These are phyloP conservation scores for Cyathus olla DNA, from an alignment of 1,284 basidiomycete species.

Conservation along the genomic window DNA sequence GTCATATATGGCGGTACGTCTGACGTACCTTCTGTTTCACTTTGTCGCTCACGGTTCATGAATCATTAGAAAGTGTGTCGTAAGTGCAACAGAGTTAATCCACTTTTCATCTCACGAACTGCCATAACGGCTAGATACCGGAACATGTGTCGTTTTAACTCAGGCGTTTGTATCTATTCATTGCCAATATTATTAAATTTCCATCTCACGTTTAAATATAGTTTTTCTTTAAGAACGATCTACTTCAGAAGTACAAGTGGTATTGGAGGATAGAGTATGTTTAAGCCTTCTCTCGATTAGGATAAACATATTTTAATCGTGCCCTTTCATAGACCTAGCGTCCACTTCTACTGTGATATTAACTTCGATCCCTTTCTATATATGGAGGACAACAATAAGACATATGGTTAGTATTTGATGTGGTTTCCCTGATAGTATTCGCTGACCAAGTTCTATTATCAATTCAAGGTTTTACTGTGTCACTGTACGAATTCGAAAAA, in stretches of 20 bases:
- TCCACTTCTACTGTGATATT: constrained; percentile 82
- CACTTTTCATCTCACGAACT: background rate
- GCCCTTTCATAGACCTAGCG: constrained; percentile 60
- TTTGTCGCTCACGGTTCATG: background rate
- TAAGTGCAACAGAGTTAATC: constrained; percentile 22
- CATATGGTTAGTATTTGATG: constrained; percentile 60
- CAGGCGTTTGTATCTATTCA: constrained; percentile 57
- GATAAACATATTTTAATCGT: background rate
- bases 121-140: constrained; percentile 45
- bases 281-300: background rate
- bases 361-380: constrained; percentile 81
- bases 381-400: constrained; percentile 82
- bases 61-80: constrained; percentile 46
- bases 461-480: constrained; percentile 69
- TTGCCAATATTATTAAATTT: background rate
- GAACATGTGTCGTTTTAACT: constrained; percentile 90
- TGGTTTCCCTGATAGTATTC: background rate
- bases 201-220: constrained; percentile 8
- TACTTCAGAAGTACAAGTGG: constrained; percentile 77
- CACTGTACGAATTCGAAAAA: constrained; percentile 80
- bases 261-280: constrained; percentile 75
- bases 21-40: too few relatives aligned
- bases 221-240: constrained; percentile 81
- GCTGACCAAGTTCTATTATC: background rate
- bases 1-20: constrained; percentile 76